phyloP scores from a whole-genome alignment of 179 eudicot species.

The Spergularia azorica region DNA sequence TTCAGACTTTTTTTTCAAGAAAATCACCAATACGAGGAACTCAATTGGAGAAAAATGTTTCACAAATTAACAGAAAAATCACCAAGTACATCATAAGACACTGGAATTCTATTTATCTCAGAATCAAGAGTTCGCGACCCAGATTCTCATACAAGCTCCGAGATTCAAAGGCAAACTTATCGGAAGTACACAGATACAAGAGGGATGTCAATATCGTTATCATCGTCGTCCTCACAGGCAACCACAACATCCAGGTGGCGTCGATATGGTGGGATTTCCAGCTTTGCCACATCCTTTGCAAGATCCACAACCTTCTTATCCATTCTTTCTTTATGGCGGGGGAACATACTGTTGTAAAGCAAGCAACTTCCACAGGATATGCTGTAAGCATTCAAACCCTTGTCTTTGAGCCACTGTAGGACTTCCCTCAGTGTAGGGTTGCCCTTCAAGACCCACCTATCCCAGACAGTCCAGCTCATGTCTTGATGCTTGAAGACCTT shows the following conservation, averaged over 20 bases:
- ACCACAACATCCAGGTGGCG: conserved; percentile 80
- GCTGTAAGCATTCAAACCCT: conserved; percentile 65
- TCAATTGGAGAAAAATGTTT: no score
- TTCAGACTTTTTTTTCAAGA: no score
- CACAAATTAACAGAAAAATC: background rate
- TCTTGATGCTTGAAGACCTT: conserved; percentile 51
- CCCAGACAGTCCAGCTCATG: conserved; percentile 56
- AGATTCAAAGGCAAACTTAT: conserved; percentile 16
- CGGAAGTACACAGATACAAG: conserved; percentile 57
- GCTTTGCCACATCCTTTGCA: conserved; percentile 76
- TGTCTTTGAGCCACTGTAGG: conserved; percentile 53
- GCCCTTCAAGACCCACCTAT: conserved; percentile 46
- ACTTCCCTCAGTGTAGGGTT: conserved; percentile 59
- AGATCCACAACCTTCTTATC: conserved; percentile 75
- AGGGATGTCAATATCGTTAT: conserved; percentile 77
- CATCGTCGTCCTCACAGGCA: conserved; percentile 92
- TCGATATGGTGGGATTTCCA: conserved; percentile 71
- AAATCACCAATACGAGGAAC: no score
- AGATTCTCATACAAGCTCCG: conserved; percentile 8
- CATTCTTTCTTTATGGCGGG: conserved; percentile 76
- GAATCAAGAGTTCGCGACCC: conserved; percentile 5
- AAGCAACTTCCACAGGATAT: conserved; percentile 66
- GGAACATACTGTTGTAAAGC: conserved; percentile 84
- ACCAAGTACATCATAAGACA: background rate
- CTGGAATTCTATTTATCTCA: conserved; percentile 1